Evolutionary conservation across 345 rosid species (phyloP).

Genomic region (Pistacia integerrima): DNA sequence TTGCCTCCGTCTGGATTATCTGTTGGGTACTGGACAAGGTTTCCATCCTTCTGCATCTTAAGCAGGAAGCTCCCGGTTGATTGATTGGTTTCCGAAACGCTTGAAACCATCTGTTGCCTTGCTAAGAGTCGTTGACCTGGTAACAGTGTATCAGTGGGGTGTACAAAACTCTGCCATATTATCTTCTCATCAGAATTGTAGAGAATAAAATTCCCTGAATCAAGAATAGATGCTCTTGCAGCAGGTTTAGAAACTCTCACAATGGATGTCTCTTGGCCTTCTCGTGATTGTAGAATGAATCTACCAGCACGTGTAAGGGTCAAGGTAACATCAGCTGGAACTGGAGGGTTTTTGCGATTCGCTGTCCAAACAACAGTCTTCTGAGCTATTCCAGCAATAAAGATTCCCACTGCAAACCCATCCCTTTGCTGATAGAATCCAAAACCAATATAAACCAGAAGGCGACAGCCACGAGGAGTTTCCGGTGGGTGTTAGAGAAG

Average conservation of each 20-base stretch:
- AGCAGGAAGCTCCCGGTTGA: conserved; percentile 27
- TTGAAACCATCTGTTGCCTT: conserved; percentile 12
- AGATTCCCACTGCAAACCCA: neutral
- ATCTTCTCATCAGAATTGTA: conserved; percentile 16
- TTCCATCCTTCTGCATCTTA: conserved; percentile 26
- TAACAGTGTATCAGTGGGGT: conserved; percentile 25
- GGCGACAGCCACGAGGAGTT: neutral
- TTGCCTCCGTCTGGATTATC: neutral
- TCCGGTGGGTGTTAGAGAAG: too few species aligned
- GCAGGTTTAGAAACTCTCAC: neutral
- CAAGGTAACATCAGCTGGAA: conserved; percentile 13
- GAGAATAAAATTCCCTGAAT: conserved; percentile 35
- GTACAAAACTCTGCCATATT: too few species aligned
- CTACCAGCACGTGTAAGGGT: conserved; percentile 9
- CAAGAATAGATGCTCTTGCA: conserved; percentile 28
- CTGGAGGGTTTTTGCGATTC: conserved; percentile 17
- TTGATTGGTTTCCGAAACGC: conserved; percentile 17
- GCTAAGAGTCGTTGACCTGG: conserved; percentile 24
- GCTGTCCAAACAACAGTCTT: conserved; percentile 31
- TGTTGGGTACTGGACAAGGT: conserved; percentile 36
- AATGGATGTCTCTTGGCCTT: conserved; percentile 14
- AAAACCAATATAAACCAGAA: neutral
- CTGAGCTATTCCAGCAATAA: neutral
- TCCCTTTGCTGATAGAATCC: neutral
- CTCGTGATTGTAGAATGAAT: conserved; percentile 8